A percentile compares a stretch with the other conserved stretches of the same genome.
Evolutionary conservation across 768 basidiomycete species (phyloP).

Genomic region (Pholiota molesta): DNA sequence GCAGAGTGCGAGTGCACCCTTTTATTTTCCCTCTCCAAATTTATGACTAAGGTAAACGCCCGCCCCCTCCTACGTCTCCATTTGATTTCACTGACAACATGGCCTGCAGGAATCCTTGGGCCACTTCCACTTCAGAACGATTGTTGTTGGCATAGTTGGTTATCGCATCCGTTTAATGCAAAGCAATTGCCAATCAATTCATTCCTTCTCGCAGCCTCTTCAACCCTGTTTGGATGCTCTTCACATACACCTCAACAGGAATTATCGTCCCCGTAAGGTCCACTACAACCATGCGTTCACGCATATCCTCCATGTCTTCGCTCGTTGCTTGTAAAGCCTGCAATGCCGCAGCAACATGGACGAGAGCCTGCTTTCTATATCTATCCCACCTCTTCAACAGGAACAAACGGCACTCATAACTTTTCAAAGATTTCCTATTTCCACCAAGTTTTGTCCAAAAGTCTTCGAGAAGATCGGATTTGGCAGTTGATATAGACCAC

Average conservation of each 20-base stretch:
- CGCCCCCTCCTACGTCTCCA: too few species aligned
- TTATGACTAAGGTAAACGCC: too few species aligned
- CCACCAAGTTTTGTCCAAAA: slow-evolving; percentile 75
- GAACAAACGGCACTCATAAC: slow-evolving; percentile 50
- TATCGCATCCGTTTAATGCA: too few species aligned
- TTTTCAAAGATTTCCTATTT: slow-evolving; percentile 50
- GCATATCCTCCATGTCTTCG: slow-evolving; percentile 75
- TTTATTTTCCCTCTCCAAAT: too few species aligned
- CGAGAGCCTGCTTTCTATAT: slow-evolving; percentile 64
- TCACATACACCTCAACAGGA: slow-evolving; percentile 75
- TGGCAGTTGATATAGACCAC: slow-evolving; percentile 41
- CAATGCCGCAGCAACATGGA: slow-evolving; percentile 67
- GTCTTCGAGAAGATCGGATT: slow-evolving; percentile 57
- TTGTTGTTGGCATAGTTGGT: too few species aligned
- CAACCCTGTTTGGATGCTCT: slow-evolving; percentile 67
- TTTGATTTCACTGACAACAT: too few species aligned
- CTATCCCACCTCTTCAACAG: slow-evolving; percentile 56
- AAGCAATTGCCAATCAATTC: too few species aligned
- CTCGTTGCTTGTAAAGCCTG: slow-evolving; percentile 65
- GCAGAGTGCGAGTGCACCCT: too few species aligned
- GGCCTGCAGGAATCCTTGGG: too few species aligned
- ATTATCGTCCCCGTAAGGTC: slow-evolving; percentile 58
- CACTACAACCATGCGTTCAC: slow-evolving; percentile 74
- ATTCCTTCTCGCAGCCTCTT: slow-evolving; percentile 63
- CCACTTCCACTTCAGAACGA: too few species aligned